Conservation (phyloP, 2,329 filamentous ascomycete genomes). For the Juglanconis oblonga region DNA sequence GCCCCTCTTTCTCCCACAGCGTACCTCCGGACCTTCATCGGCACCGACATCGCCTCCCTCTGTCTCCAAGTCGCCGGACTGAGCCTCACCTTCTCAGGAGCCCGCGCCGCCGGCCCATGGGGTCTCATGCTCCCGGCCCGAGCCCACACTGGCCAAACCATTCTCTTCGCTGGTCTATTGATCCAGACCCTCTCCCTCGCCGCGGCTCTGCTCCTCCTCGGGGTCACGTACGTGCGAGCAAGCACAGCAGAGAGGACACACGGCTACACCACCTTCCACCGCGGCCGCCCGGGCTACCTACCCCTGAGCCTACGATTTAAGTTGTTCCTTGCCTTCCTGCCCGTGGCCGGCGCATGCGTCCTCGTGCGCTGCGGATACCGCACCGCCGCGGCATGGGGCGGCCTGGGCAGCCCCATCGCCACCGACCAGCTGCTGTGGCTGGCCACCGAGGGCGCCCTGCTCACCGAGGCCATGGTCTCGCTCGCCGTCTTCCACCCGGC, state of each 20-base stretch:
- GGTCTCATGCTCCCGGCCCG: constrained; percentile 1
- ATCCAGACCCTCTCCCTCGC: constrained; percentile 26
- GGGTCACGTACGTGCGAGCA: constrained; percentile 23
- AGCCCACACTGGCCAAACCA: constrained; percentile 11
- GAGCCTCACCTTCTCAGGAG: constrained; percentile 25
- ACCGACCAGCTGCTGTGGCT: constrained; percentile 27
- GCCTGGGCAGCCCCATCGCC: constrained; percentile 24
- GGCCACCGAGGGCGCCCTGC: constrained; percentile 28
- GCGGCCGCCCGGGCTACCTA: constrained; percentile 22
- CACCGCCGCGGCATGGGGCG: constrained; percentile 24
- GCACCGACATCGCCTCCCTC: constrained; percentile 25
- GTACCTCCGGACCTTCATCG: constrained; percentile 26
- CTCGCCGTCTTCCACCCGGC: constrained; percentile 29
- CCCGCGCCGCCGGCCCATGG: constrained; percentile 18
- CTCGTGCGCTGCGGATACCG: constrained; percentile 27
- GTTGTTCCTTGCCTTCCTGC: constrained; percentile 24
- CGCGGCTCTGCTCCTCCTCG: constrained; percentile 24
- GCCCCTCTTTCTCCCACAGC: constrained; percentile 24
- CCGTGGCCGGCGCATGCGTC: constrained; percentile 24
- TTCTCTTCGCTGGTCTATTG: constrained; percentile 25
- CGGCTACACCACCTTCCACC: constrained; percentile 30
- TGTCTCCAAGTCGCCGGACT: constrained; percentile 27
- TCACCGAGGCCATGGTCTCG: constrained; percentile 27
- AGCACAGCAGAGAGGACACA: constrained; percentile 21
- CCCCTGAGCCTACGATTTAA: constrained; percentile 25